Percentiles rank a stretch among this genome's conserved stretches.
phyloP scores from a whole-genome alignment of 495 filamentous ascomycete species.

The Astrocystis sublimbata region DNA sequence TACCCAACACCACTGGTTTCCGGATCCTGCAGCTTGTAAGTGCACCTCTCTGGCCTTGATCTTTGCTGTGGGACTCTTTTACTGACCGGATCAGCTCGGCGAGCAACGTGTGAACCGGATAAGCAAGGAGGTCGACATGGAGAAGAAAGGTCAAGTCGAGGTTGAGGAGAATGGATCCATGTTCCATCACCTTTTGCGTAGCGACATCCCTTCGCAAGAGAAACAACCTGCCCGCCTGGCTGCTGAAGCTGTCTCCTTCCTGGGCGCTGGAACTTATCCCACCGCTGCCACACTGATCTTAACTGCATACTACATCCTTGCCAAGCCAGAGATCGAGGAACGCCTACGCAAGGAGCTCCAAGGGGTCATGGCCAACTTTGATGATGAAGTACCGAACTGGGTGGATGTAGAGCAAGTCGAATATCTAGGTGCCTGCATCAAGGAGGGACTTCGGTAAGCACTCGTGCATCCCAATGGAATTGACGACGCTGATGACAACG shows the following conservation, averaged over 20 bases:
- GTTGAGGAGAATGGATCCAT: constrained; percentile 17
- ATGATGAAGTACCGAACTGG: constrained; percentile 23
- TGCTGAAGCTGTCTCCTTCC: constrained; percentile 28
- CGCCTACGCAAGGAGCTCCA: constrained; percentile 24
- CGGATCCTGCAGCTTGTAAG: not conserved
- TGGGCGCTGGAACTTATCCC: constrained; percentile 28
- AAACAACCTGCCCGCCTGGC: constrained; percentile 22
- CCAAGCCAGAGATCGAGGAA: constrained; percentile 17
- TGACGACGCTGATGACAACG: not conserved
- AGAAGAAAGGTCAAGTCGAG: not conserved
- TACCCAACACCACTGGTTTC: not conserved
- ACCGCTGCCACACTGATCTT: constrained; percentile 30
- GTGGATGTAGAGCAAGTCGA: constrained; percentile 34
- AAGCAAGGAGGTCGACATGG: not conserved
- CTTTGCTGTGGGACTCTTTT: not conserved
- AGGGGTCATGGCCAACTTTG: constrained; percentile 24
- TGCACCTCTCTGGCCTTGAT: not conserved
- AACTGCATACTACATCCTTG: constrained; percentile 31
- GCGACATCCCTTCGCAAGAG: constrained; percentile 34
- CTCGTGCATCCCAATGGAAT: not conserved
- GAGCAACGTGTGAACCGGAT: not conserved
- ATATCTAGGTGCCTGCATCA: constrained; percentile 39
- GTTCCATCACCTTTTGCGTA: constrained; percentile 28
- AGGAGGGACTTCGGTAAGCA: constrained; percentile 35
- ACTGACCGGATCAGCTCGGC: not conserved